Evolutionary conservation across 148 eudicot genomes (phyloP).

Genomic region (Amaranthus cruentus): DNA sequence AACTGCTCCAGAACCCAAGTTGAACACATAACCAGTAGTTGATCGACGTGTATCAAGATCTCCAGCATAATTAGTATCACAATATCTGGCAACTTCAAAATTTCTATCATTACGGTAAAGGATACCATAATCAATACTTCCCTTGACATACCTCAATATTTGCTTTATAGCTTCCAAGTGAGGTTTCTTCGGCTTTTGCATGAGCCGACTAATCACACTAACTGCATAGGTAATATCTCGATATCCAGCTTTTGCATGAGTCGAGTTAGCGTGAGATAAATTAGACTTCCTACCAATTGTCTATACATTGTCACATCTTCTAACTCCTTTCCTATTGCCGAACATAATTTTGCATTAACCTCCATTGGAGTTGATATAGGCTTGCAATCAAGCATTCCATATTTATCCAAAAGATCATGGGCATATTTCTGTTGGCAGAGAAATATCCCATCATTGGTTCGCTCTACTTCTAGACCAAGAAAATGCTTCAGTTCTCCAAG

Average conservation of each 20-base stretch:
- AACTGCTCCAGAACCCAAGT: not conserved
- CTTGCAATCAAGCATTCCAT: not conserved
- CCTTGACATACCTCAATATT: too few relatives aligned
- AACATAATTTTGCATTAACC: not conserved
- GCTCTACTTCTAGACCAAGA: not conserved
- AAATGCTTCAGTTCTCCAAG: constrained; percentile 2
- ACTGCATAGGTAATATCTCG: too few relatives aligned
- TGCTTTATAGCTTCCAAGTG: too few relatives aligned
- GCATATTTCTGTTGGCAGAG: not conserved
- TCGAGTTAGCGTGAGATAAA: not conserved
- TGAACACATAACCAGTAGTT: too few relatives aligned
- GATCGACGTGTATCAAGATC: not conserved
- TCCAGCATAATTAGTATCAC: not conserved
- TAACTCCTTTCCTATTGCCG: not conserved
- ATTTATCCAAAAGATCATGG: not conserved
- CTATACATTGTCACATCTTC: constrained; percentile 6
- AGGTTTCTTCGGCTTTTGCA: too few relatives aligned
- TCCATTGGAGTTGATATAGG: not conserved
- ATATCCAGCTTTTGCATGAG: too few relatives aligned
- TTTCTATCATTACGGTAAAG: too few relatives aligned
- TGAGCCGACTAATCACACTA: too few relatives aligned
- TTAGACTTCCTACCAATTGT: not conserved
- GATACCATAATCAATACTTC: too few relatives aligned
- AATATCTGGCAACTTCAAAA: not conserved
- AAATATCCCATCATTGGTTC: not conserved